Evolutionary conservation across 1,284 basidiomycete species (phyloP), one percentile per base, ranked within the genome.

Genomic region (Neonothopanus nambi): DNA sequence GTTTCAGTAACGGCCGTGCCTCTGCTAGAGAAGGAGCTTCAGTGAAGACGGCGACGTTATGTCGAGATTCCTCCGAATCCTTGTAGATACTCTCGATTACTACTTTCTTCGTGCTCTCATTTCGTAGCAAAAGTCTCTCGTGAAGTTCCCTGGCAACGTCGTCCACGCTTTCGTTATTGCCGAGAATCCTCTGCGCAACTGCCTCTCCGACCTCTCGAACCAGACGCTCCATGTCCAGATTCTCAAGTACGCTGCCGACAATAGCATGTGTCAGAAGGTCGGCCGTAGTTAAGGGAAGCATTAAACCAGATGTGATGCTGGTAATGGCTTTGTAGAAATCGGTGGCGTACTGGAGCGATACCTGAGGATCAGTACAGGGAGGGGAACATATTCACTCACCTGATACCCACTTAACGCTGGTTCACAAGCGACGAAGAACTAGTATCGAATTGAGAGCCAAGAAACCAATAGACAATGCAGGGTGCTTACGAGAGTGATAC

Each of bases 361-460:
- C 67, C 53, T 71, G 66, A 51, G 49, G 44, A 54, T 56, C 42
- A 52, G 58, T 35, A 58, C 55, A 57, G 57, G n/a, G 45, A 40
- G 28, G 33, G 30, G 47, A 3, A 21, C 41, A 38, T 24, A 48
- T n/a, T 20, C 6, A 69, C 88, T 68, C 64, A 93, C 92, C 52
- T 87, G 89, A 67, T 96, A 96, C 48, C 93, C 93, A 57, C 93
- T 96, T 53, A 98, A 78, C 2, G 95, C 96, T 50, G 97, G 96
- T 71, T 99, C 96, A 73, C 96, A 99, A 26, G 97, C 96, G 17
- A 99, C 95, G 69, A 97, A 95, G 74, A 97, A 96, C 93, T 95
- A n/a, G n/a, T n/a, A 61, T 20, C 38, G 42, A 43, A 50, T 35
- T 54, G 47, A 2, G 28, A 13, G 15, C 11, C 33, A 49, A 50